Conservation (phyloP, 305 asterid genomes). For the Caryopteris hybrid region DNA sequence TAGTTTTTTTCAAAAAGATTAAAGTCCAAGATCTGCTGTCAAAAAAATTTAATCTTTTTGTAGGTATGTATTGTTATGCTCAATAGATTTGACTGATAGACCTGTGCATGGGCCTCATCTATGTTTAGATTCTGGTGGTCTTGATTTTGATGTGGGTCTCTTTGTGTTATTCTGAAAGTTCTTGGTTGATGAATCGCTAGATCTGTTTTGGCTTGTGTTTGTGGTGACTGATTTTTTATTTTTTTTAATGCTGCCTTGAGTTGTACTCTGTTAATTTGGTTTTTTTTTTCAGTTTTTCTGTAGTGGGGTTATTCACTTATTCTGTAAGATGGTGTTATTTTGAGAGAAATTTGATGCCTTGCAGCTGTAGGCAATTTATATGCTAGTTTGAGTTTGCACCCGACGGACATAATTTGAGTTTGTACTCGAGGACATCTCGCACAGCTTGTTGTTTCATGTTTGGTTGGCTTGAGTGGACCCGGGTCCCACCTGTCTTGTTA, state of each 20-base stretch:
- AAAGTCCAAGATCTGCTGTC: slow-evolving; percentile 2
- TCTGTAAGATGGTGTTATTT: neutral
- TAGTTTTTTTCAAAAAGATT: neutral
- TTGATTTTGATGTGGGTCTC: slow-evolving; percentile 12
- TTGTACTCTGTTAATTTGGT: neutral
- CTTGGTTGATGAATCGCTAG: slow-evolving; percentile 15
- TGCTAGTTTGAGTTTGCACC: neutral
- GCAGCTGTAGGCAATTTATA: neutral
- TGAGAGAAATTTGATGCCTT: neutral
- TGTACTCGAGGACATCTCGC: neutral
- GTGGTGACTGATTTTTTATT: slow-evolving; percentile 27
- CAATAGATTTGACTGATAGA: neutral
- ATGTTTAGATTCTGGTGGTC: neutral
- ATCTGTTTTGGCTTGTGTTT: slow-evolving; percentile 25
- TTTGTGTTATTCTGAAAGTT: slow-evolving; percentile 18
- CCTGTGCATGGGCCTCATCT: neutral
- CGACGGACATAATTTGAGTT: neutral
- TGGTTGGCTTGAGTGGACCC: slow-evolving; percentile 5
- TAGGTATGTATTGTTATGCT: neutral
- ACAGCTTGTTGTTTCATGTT: neutral
- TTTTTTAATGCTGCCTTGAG: slow-evolving; percentile 19
- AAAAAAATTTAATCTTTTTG: neutral
- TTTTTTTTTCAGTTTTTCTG: neutral
- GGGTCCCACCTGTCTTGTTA: neutral
- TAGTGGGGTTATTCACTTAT: neutral